Evolutionary conservation across 2,329 filamentous ascomycete species (phyloP), one percentile per base, ranked within the genome.

Genomic region (Cladophialophora yegresii): DNA sequence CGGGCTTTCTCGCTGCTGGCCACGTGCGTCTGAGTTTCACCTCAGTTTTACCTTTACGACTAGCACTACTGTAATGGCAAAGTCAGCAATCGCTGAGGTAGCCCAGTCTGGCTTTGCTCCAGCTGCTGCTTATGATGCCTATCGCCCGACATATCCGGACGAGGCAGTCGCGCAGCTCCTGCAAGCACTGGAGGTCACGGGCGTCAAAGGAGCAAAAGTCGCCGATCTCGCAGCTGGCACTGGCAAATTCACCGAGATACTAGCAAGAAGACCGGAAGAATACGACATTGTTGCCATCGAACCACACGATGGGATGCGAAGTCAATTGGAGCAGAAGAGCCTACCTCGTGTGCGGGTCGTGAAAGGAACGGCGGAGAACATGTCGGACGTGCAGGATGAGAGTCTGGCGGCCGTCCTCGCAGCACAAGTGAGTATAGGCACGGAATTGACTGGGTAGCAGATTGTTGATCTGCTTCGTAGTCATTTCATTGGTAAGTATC

Each of bases 221-320:
- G 53, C 49, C 13, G 88, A 91, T 73, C 78, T 91, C 20, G 88
- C 83, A 1, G 86, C 87, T 2, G 88, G 88, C 0, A 90, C 88
- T 0, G 89, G 89, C 28, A 90, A 90, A 72, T 87, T 90, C 71
- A 90, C 88, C 0, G 85, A 88, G 73, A 70, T 82, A 20, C 79
- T 92, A 36, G 84, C 85, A 6, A 77, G 75, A 13, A 78, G 87
- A 32, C 77, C 81, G 0, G 89, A 91, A 75, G 72, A 76, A 6
- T 90, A 84, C 75, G 72, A 84, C 49, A 79, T 92, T 67, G 71
- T 87, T 53, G 84, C 87, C 54, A 78, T 91, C 55, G 83, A 90
- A 75, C 88, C 88, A 26, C 84, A 89, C 71, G 77, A 77, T 62
- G 82, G 80, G n/a, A 92, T 92, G 89, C 80, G 88, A 45, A 78